Base-by-base conservation (phyloP, 371 early-diverging fungal species). In the Mortierella sp. region DNA sequence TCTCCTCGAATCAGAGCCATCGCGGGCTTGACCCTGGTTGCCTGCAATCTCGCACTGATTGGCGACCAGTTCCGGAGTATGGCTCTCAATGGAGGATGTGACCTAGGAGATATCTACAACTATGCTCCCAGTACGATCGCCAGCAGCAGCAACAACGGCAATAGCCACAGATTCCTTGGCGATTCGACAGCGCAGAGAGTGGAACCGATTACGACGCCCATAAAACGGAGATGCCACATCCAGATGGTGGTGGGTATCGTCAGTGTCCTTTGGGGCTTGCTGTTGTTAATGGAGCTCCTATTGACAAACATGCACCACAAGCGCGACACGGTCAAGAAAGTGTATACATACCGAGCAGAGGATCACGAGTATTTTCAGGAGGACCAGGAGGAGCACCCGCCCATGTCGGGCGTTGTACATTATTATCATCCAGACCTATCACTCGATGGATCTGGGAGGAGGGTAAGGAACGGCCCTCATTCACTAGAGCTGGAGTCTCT, bases 341-440 rank as follows among this genome's bases (percentile, higher is more conserved):
- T 14, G 9, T 11, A 30, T 6, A 21, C 30, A 3, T 17, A 26
- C 31, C 9, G 34, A 21, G 15, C 7, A 37, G 59, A n/a, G 31
- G 24, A 46, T 11, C 39, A 41, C 12, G 59, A 49, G 0, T 34
- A 17, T 6, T 42, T 14, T 14, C 11, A 34, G 37, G 37, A 34
- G 11, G 7, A 34, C 37, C 37, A 34, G 37, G 37, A 34, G 14
- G 37, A 34, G 19, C 59, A 30, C 39, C 14, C 27, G 42, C 23
- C 31, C 15, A 19, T 41, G 11, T 21, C 55, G 6, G 23, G 31
- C 17, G 41, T 17, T 6, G 42, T 56, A 6, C 64, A 64, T 27
- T 28, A 55, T 4, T 64, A 64, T 42, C 56, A 50, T 5, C 64
- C 64, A 43, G 50, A 64, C 21, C 9, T 64, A 17, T 42, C 64